Conservation (phyloP, 2,329 filamentous ascomycete species). For the Dryadomyces sulphureus region DNA sequence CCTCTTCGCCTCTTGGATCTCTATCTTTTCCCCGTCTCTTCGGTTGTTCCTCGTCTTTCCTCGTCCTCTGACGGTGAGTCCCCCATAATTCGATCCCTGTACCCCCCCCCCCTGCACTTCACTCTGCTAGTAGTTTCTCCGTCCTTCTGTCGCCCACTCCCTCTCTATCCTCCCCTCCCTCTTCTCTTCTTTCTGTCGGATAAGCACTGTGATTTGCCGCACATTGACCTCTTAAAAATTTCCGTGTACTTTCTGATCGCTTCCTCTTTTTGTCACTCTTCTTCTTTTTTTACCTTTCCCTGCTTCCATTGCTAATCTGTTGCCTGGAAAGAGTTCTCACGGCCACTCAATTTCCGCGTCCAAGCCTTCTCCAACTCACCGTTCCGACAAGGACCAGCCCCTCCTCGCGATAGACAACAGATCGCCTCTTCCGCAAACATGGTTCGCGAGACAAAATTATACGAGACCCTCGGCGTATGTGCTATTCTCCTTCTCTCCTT, state of each 20-base stretch:
- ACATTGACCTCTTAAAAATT: background rate
- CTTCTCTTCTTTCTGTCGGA: background rate
- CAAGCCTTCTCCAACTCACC: background rate
- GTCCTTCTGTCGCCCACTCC: background rate
- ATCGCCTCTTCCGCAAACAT: slow-evolving; percentile 43
- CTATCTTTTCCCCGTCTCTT: background rate
- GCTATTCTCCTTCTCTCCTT: background rate
- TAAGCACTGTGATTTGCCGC: background rate
- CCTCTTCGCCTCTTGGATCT: background rate
- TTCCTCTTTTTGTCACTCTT: background rate
- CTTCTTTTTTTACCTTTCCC: background rate
- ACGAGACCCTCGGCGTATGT: slow-evolving; percentile 63
- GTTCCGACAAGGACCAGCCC: background rate
- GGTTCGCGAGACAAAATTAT: slow-evolving; percentile 68
- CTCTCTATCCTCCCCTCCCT: background rate
- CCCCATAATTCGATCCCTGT: background rate
- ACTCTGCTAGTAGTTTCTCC: slow-evolving; percentile 1
- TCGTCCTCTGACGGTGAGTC: background rate
- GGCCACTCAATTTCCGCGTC: background rate
- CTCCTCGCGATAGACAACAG: background rate
- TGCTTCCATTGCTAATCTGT: background rate
- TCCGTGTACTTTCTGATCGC: background rate
- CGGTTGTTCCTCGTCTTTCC: background rate
- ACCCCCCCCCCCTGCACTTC: background rate
- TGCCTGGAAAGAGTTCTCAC: background rate